These are phyloP conservation scores for Begonia loranthoides DNA, from an alignment of 306 rosid genomes.

Conservation along the genomic window DNA sequence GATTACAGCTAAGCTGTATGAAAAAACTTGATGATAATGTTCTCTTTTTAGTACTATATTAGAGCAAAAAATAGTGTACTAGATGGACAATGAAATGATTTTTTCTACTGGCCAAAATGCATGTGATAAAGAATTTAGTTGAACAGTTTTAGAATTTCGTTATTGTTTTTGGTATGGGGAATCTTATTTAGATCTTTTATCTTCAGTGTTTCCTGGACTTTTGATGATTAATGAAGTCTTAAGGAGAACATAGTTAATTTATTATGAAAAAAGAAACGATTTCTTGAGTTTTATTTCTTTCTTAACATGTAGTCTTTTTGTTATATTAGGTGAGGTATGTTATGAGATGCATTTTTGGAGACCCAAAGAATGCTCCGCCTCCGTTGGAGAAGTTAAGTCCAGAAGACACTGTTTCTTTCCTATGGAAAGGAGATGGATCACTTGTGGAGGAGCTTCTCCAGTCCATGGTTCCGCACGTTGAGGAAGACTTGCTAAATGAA, in stretches of 20 bases:
- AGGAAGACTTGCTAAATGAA: constrained; percentile 47
- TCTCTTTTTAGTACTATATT: not conserved
- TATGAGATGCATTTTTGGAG: constrained; percentile 80
- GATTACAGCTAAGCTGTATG: too few species aligned
- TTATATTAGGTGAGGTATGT: constrained; percentile 73
- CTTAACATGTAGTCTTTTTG: not conserved
- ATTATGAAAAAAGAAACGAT: not conserved
- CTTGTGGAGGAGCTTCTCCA: constrained; percentile 85
- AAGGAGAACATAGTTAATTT: not conserved
- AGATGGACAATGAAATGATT: too few species aligned
- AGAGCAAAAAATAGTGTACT: too few species aligned
- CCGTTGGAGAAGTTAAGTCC: constrained; percentile 86
- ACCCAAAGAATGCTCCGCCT: constrained; percentile 89
- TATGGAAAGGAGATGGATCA: constrained; percentile 96
- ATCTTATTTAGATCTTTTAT: too few species aligned
- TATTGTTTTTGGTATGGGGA: too few species aligned
- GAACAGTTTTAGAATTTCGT: too few species aligned
- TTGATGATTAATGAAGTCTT: not conserved
- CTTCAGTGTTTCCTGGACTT: too few species aligned
- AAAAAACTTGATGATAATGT: not conserved
- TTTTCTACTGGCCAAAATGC: too few species aligned
- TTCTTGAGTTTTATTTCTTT: not conserved
- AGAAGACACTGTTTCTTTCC: constrained; percentile 50
- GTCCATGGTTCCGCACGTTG: constrained; percentile 57
- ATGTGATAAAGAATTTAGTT: too few species aligned